Conservation (phyloP, 2,329 filamentous ascomycete species). For the Fusarium caatingaense region DNA sequence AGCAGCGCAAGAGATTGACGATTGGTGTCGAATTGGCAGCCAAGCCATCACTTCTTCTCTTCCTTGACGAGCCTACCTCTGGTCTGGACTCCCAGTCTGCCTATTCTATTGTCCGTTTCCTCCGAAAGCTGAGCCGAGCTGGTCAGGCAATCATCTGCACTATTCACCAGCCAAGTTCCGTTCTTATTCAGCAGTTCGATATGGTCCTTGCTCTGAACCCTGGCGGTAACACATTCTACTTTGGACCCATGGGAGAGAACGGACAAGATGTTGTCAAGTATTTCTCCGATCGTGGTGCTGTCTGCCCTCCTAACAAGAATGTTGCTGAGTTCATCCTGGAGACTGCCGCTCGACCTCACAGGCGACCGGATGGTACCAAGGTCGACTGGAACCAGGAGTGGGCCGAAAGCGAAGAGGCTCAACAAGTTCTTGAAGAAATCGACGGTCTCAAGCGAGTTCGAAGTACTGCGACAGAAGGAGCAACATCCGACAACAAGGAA, state of each 20-base stretch:
- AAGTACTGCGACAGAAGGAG: conserved; percentile 35
- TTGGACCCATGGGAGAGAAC: conserved; percentile 63
- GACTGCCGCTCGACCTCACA: conserved; percentile 54
- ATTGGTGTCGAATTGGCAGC: conserved; percentile 65
- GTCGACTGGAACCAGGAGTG: conserved; percentile 83
- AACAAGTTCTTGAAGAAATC: conserved; percentile 71
- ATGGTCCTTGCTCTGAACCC: conserved; percentile 62
- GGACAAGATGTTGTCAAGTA: conserved; percentile 60
- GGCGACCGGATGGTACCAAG: conserved; percentile 51
- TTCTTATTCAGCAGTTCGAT: conserved; percentile 67
- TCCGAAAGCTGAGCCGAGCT: conserved; percentile 67
- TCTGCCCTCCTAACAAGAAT: conserved; percentile 69
- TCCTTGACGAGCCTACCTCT: conserved; percentile 69
- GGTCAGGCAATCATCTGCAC: conserved; percentile 69
- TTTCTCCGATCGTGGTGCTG: conserved; percentile 69
- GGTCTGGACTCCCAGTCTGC: conserved; percentile 67
- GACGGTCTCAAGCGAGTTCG: conserved; percentile 36
- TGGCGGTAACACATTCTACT: conserved; percentile 65
- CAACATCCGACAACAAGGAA: neutral
- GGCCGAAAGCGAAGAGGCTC: conserved; percentile 72
- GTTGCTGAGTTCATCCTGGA: conserved; percentile 63
- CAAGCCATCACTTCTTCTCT: conserved; percentile 68
- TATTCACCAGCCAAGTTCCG: conserved; percentile 67
- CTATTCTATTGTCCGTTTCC: conserved; percentile 68
- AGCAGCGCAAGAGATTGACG: conserved; percentile 66